phyloP scores from a whole-genome alignment of 345 rosid species.

The Mangifera indica region DNA sequence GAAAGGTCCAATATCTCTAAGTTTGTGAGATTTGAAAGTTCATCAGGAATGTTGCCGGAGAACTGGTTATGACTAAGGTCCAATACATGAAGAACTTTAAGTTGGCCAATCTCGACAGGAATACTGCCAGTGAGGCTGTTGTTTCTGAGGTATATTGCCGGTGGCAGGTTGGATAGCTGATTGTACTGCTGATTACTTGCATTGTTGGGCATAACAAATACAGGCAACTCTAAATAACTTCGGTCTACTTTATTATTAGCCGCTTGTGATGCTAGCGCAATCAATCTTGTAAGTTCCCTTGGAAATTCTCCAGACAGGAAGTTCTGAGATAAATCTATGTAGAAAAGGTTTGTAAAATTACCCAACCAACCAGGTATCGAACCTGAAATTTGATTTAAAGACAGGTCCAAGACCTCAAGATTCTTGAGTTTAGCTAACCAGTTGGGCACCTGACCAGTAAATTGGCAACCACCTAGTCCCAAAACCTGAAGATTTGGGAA shows the following conservation, averaged over 20 bases:
- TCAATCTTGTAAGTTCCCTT: conserved; percentile 40
- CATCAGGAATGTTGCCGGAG: conserved; percentile 70
- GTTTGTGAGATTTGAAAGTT: conserved; percentile 65
- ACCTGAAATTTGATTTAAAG: conserved; percentile 60
- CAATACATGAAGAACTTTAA: conserved; percentile 63
- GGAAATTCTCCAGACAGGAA: conserved; percentile 68
- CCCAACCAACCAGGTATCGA: conserved; percentile 77
- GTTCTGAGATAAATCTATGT: conserved; percentile 76
- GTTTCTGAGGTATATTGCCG: conserved; percentile 58
- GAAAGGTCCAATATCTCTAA: conserved; percentile 81
- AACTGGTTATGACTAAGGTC: conserved; percentile 59
- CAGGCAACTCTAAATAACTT: conserved; percentile 73
- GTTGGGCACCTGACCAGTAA: conserved; percentile 66
- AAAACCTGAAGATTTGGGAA: conserved; percentile 69
- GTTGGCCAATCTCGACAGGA: conserved; percentile 57
- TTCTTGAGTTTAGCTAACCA: conserved; percentile 64
- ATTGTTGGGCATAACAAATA: conserved; percentile 70
- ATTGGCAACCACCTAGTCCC: conserved; percentile 62
- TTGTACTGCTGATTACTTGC: conserved; percentile 78
- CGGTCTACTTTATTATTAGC: conserved; percentile 39
- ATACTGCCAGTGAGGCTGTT: conserved; percentile 69
- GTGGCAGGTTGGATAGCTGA: conserved; percentile 78
- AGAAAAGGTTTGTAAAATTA: conserved; percentile 55
- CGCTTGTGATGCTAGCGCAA: conserved; percentile 48
- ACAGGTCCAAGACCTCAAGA: conserved; percentile 71